phyloP scores from a whole-genome alignment of 495 filamentous ascomycete species.

The Letharia columbiana region DNA sequence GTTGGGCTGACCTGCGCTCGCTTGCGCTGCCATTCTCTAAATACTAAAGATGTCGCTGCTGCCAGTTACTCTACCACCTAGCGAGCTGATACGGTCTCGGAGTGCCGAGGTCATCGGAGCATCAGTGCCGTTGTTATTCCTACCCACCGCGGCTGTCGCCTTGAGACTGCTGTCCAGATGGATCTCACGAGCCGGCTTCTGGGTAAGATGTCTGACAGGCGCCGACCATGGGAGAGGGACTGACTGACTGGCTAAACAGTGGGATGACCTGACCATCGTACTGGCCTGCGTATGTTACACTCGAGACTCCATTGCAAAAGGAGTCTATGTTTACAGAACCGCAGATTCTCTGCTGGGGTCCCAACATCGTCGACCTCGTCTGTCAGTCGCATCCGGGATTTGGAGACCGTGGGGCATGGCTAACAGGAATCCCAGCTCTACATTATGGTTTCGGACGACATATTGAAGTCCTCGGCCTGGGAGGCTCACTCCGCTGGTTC shows the following conservation, averaged over 20 bases:
- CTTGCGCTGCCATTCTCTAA: neutral
- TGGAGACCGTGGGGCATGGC: neutral
- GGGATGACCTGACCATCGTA: constrained; percentile 19
- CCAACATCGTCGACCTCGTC: constrained; percentile 18
- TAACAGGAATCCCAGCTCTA: neutral
- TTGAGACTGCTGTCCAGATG: constrained; percentile 19
- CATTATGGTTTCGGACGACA: neutral
- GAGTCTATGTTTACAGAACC: neutral
- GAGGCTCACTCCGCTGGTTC: constrained; percentile 6
- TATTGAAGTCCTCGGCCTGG: neutral
- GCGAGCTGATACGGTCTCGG: neutral
- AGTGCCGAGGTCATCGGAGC: constrained; percentile 14
- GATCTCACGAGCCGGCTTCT: constrained; percentile 20
- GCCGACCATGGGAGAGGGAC: neutral
- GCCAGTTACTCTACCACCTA: neutral
- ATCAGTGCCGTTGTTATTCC: constrained; percentile 15
- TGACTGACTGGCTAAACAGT: constrained; percentile 2
- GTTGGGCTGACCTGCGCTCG: neutral
- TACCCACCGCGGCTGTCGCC: constrained; percentile 18
- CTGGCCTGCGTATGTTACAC: neutral
- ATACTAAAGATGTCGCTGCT: neutral
- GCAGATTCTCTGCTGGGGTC: constrained; percentile 21
- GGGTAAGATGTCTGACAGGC: constrained; percentile 10
- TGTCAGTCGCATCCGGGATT: neutral
- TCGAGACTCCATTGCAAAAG: neutral